These are phyloP conservation scores for Ampelocalamus luodianensis DNA, from an alignment of 176 grass and related monocot species.

Conservation along the genomic window DNA sequence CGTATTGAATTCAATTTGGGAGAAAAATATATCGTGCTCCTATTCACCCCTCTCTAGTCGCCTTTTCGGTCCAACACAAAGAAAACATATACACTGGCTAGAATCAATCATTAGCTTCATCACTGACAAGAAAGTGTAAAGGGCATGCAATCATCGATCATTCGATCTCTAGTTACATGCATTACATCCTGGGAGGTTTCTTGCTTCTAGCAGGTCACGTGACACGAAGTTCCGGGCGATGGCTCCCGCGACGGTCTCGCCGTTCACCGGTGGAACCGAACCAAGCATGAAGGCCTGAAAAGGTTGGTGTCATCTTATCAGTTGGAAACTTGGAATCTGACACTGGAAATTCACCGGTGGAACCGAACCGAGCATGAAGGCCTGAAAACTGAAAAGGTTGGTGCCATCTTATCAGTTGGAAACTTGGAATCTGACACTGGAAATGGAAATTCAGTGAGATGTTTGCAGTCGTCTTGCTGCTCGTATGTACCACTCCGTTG, in stretches of 20 bases:
- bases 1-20: too few species aligned
- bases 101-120: not conserved
- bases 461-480: not conserved
- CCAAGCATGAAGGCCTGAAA: constrained; percentile 78
- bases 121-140: not conserved
- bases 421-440: not conserved
- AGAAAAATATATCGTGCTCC: too few species aligned
- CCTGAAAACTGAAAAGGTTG: constrained; percentile 47
- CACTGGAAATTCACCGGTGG: constrained; percentile 4
- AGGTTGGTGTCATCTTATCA: not conserved
- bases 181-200: constrained; percentile 59
- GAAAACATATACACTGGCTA: not conserved
- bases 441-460: constrained; percentile 4
- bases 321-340: not conserved
- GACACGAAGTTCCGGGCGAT: constrained; percentile 74
- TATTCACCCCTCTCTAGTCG: too few species aligned
- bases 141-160: not conserved
- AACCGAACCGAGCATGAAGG: constrained; percentile 91
- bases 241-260: constrained; percentile 62
- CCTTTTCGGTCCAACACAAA: too few species aligned
- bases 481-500: constrained; percentile 68
- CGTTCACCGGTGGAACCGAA: constrained; percentile 66
- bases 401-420: not conserved
- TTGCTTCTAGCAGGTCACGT: constrained; percentile 70
- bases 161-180: constrained; percentile 28